phyloP scores from a whole-genome alignment of 257 asterid species.

The Jacaranda copaia region DNA sequence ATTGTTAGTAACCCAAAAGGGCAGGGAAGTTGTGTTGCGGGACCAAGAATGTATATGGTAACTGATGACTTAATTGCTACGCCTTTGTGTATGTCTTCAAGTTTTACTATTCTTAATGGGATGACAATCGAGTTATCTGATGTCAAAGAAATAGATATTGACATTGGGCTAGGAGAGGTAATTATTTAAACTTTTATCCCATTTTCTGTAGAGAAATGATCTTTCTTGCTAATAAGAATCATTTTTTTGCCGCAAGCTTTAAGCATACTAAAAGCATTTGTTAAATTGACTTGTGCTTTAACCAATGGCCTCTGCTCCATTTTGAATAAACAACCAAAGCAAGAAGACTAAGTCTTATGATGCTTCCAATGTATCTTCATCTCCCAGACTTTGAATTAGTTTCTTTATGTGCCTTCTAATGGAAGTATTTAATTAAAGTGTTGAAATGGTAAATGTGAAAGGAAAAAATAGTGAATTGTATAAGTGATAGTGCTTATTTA shows the following conservation, averaged over 20 bases:
- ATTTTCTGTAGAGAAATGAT: not conserved
- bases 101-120: not conserved
- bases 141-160: conserved; percentile 28
- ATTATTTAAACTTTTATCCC: not conserved
- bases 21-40: conserved; percentile 11
- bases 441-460: no score
- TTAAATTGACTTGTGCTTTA: conserved; percentile 30
- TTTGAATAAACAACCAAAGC: conserved; percentile 24
- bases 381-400: not conserved
- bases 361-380: not conserved
- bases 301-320: conserved; percentile 2
- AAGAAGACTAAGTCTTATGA: not conserved
- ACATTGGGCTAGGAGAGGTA: conserved; percentile 38
- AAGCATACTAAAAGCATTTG: conserved; percentile 33
- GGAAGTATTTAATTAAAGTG: no score
- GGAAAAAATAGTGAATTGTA: no score
- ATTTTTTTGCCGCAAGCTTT: conserved; percentile 29
- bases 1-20: conserved; percentile 3
- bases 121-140: conserved; percentile 25
- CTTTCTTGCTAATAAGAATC: not conserved
- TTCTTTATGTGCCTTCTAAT: no score
- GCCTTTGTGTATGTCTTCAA: conserved; percentile 1
- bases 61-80: conserved; percentile 32
- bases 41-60: conserved; percentile 23
- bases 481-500: no score